Evolutionary conservation across 1,284 basidiomycete genomes (phyloP).

Genomic region (Malassezia sp.): DNA sequence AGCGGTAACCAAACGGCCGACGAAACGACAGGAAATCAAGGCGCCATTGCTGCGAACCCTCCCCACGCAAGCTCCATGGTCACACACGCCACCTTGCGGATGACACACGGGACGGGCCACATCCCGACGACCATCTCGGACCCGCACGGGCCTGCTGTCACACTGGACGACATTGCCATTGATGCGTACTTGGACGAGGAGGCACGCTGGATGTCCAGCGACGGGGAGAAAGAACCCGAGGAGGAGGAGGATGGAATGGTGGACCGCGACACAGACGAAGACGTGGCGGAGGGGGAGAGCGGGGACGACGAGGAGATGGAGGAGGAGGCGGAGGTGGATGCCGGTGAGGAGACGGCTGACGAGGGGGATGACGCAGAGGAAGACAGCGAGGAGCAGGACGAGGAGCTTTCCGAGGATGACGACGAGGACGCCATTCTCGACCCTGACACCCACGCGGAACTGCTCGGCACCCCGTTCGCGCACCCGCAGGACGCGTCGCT

Average conservation of each 20-base stretch:
- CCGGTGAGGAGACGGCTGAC: conserved; percentile 11
- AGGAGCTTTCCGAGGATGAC: too few species aligned
- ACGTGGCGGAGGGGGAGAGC: conserved; percentile 2
- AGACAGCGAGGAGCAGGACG: not conserved
- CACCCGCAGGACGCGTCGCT: too few species aligned
- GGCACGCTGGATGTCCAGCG: conserved; percentile 3
- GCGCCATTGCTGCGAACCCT: too few species aligned
- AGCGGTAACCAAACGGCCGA: too few species aligned
- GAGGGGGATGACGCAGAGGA: conserved; percentile 18
- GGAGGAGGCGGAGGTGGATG: conserved; percentile 16
- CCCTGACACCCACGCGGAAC: not conserved
- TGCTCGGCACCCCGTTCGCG: too few species aligned
- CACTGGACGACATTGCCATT: conserved; percentile 15
- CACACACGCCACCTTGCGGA: too few species aligned
- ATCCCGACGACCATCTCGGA: not conserved
- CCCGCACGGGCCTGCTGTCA: conserved; percentile 1
- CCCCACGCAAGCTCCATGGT: too few species aligned
- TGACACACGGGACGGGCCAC: too few species aligned
- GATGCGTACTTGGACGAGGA: conserved; percentile 8
- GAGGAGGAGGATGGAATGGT: conserved; percentile 15
- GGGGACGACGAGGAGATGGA: conserved; percentile 18
- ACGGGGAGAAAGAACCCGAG: conserved; percentile 19
- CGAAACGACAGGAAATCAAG: too few species aligned
- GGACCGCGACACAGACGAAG: conserved; percentile 15
- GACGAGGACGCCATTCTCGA: not conserved